Conservation (phyloP, 2,329 filamentous ascomycete genomes). For the Aspergillus unguis region DNA sequence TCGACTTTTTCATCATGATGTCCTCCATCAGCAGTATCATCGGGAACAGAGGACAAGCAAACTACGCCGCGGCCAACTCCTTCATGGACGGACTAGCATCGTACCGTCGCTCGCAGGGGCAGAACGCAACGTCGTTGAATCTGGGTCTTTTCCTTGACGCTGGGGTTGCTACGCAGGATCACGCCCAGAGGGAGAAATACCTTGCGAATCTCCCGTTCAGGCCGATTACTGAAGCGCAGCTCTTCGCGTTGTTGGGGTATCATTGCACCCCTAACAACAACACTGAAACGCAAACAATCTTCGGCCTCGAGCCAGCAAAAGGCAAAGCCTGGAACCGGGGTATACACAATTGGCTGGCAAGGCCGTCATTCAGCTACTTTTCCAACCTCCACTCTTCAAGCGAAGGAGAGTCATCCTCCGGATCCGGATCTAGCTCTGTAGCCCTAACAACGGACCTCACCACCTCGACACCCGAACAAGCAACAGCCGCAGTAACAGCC, state of each 20-base stretch:
- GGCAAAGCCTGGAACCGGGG: neutral
- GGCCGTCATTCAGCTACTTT: neutral
- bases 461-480: neutral
- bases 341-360: neutral
- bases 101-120: neutral
- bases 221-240: neutral
- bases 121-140: neutral
- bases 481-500: neutral
- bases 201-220: neutral
- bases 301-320: neutral
- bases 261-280: neutral
- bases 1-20: constrained; percentile 33
- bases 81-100: constrained; percentile 31
- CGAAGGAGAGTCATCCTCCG: neutral
- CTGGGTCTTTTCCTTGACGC: neutral
- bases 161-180: neutral
- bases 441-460: neutral
- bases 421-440: too few species aligned
- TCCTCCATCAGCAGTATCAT: constrained; percentile 39
- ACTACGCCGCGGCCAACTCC: constrained; percentile 35
- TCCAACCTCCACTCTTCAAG: neutral
- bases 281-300: neutral
- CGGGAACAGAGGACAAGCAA: constrained; percentile 43
- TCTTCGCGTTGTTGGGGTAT: neutral
- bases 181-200: neutral